Conservation (phyloP, 2,329 filamentous ascomycete species). For the Orbilia javanica region DNA sequence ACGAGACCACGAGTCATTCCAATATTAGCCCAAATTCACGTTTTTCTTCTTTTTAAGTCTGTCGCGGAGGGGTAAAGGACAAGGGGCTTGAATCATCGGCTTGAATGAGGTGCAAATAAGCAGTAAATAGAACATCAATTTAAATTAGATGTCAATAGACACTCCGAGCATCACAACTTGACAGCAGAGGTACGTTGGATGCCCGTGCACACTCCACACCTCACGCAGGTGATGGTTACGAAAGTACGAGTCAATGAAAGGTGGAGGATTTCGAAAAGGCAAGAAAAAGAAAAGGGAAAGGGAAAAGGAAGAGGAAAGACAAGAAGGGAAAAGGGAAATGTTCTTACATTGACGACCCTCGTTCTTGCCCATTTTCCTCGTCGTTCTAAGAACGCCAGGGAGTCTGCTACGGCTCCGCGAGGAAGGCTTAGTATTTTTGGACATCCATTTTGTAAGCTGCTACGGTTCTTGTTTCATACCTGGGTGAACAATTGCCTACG, state of each 20-base stretch:
- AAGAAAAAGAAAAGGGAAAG: too few relatives aligned
- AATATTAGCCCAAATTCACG: slow-evolving; percentile 12
- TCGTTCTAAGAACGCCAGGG: slow-evolving; percentile 25
- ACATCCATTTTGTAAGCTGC: background rate
- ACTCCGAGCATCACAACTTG: too few relatives aligned
- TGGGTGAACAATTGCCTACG: slow-evolving; percentile 51
- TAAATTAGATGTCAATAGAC: too few relatives aligned
- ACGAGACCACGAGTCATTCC: slow-evolving; percentile 4
- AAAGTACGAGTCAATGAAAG: background rate
- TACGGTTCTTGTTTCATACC: slow-evolving; percentile 30
- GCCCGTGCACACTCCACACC: too few relatives aligned
- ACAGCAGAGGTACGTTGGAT: background rate
- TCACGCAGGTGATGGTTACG: background rate
- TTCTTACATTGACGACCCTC: slow-evolving; percentile 46
- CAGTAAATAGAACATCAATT: too few relatives aligned
- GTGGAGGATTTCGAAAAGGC: background rate
- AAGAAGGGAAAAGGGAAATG: background rate
- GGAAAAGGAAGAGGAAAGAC: too few relatives aligned
- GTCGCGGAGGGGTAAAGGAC: background rate
- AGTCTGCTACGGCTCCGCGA: slow-evolving; percentile 16
- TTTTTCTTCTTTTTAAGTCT: slow-evolving; percentile 8
- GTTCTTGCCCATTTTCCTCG: slow-evolving; percentile 34
- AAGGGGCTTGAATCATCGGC: background rate
- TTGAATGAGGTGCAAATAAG: too few relatives aligned
- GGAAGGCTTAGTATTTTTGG: slow-evolving; percentile 11